Evolutionary conservation across 73 alveolate genomes (phyloP).

Genomic region (Paramecium pentaurelia): DNA sequence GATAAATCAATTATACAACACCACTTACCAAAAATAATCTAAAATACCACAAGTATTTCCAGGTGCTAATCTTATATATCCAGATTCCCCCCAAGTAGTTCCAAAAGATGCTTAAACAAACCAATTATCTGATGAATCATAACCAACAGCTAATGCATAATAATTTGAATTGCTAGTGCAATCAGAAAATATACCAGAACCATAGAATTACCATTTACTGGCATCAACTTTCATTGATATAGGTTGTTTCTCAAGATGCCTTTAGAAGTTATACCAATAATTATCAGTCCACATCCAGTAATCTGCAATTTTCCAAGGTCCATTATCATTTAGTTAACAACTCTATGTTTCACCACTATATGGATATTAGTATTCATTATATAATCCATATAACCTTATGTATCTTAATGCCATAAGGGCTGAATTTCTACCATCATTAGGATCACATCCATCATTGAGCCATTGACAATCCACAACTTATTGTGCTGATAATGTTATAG

Average conservation of each 20-base stretch:
- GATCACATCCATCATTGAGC: slow-evolving; percentile 64
- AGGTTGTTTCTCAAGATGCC: too few species aligned
- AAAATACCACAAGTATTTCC: background rate
- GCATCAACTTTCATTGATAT: slow-evolving; percentile 60
- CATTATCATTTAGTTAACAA: slow-evolving; percentile 66
- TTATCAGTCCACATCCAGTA: too few species aligned
- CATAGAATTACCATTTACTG: slow-evolving; percentile 67
- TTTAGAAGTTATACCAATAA: too few species aligned
- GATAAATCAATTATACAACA: too few species aligned
- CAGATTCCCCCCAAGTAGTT: slow-evolving; percentile 49
- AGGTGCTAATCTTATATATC: slow-evolving; percentile 12
- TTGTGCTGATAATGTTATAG: slow-evolving; percentile 54
- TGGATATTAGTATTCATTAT: background rate
- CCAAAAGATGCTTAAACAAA: slow-evolving; percentile 12
- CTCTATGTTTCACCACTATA: background rate
- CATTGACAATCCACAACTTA: slow-evolving; percentile 83
- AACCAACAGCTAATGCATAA: slow-evolving; percentile 81
- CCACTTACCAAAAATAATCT: too few species aligned
- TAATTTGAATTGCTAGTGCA: slow-evolving; percentile 53
- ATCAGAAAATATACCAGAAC: slow-evolving; percentile 53
- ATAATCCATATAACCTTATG: background rate
- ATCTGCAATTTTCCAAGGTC: slow-evolving; percentile 70
- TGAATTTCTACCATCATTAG: slow-evolving; percentile 47
- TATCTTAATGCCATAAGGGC: slow-evolving; percentile 65
- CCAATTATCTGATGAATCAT: slow-evolving; percentile 38